Evolutionary conservation across 2,329 filamentous ascomycete species (phyloP), one percentile per base, ranked within the genome.

Genomic region (Exserohilum rostratum): DNA sequence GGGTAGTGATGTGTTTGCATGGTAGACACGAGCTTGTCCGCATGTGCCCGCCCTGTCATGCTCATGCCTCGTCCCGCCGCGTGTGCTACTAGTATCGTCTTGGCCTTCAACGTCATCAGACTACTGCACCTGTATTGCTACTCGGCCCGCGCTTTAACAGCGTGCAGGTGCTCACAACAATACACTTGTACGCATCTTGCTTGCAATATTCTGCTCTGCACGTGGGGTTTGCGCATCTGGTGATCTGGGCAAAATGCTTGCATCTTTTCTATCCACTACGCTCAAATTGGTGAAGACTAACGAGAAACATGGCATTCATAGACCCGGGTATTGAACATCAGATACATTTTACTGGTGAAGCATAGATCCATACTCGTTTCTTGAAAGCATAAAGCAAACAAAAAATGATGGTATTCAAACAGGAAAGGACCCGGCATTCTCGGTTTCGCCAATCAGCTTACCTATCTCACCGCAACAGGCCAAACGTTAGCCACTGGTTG

Each of bases 11-110:
- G 58, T 38, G 46, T 53, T 51, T 48, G 56, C 54, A 66, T 60
- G 52, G 50, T 53, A 49, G 39, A 57, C 48, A 42, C 49, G 56
- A 57, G 58, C 56, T 60, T 55, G 63, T 47, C 62, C 46, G 53
- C 60, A 59, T 62, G 55, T 58, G 60, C 62, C 61, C 55, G 55
- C 61, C 56, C 59, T 55, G 62, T 64, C 50, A 53, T 42, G 45
- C 38, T 43, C 65, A 62, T 65, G 55, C 51, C 58, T 60, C 48
- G 55, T 65, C 60, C 61, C 62, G 57, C 56, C 49, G 52, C 61
- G 50, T 45, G 48, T 61, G 48, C 61, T 54, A 61, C 61, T 54
- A 61, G 57, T 29, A 43, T 52, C 44, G 30, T 35, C 65, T 66
- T 65, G 61, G 64, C 62, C 50, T 37, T 47, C 55, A 52, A 55